These are phyloP conservation scores for Sphagnum magellanicum DNA, from an alignment of 228 moss, liverwort and hornwort species.

Conservation along the genomic window DNA sequence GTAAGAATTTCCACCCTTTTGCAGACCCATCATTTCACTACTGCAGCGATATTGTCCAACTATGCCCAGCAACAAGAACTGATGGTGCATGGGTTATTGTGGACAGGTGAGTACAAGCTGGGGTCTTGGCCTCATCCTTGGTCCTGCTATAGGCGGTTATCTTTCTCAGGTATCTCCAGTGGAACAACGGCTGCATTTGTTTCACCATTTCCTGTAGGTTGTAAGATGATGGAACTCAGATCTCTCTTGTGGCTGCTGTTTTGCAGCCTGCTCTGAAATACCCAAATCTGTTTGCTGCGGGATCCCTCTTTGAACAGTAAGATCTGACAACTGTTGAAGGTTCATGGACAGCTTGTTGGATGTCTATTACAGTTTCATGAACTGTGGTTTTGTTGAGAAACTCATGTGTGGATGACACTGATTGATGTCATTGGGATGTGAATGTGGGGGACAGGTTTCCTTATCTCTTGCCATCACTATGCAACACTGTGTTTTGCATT, in stretches of 20 bases:
- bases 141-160: constrained; percentile 20
- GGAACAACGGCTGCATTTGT: background rate
- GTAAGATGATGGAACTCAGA: background rate
- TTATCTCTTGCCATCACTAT: constrained; percentile 46
- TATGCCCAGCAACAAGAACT: too few relatives aligned
- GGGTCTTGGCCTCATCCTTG: constrained; percentile 38
- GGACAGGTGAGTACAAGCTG: constrained; percentile 37
- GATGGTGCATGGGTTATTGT: background rate
- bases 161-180: constrained; percentile 7
- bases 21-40: too few relatives aligned
- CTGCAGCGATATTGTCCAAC: too few relatives aligned
- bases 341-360: background rate
- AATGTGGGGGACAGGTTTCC: constrained; percentile 16
- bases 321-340: background rate
- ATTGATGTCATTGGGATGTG: background rate
- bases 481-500: constrained; percentile 24
- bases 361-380: background rate
- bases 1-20: too few relatives aligned
- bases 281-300: constrained; percentile 9
- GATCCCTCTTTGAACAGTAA: constrained; percentile 14
- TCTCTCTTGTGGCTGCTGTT: background rate
- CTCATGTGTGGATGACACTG: background rate
- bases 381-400: too few relatives aligned
- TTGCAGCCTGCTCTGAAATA: constrained; percentile 16
- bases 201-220: background rate